Evolutionary conservation across 2,329 filamentous ascomycete genomes (phyloP).

Genomic region (Colletotrichum aenigma): DNA sequence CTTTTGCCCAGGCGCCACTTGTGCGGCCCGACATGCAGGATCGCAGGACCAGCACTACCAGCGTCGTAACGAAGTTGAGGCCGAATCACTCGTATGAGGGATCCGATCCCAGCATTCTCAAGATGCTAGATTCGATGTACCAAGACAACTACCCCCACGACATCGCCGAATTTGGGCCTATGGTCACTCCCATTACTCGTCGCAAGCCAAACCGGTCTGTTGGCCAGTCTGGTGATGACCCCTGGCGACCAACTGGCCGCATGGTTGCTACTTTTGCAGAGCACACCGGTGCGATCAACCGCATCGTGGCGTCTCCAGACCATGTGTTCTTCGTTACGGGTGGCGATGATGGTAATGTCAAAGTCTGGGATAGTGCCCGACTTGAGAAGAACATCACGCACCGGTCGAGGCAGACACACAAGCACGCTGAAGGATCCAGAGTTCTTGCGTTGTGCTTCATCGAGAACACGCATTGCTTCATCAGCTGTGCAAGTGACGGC

Average conservation of each 20-base stretch:
- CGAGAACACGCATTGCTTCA: conserved; percentile 91
- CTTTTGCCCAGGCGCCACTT: conserved; percentile 46
- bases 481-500: conserved; percentile 89
- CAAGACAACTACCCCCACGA: conserved; percentile 72
- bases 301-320: conserved; percentile 83
- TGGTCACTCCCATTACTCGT: conserved; percentile 72
- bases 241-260: conserved; percentile 84
- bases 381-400: conserved; percentile 92
- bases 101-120: conserved; percentile 71
- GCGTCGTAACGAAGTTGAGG: conserved; percentile 14
- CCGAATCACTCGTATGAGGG: conserved; percentile 83
- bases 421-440: conserved; percentile 71
- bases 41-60: conserved; percentile 25
- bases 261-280: conserved; percentile 90
- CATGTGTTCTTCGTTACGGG: conserved; percentile 94
- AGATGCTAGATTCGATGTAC: conserved; percentile 85
- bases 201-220: conserved; percentile 54
- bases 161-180: conserved; percentile 75
- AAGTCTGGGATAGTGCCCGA: conserved; percentile 89
- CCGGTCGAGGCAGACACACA: conserved; percentile 84
- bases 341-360: conserved; percentile 88
- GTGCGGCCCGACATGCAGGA: conserved; percentile 36
- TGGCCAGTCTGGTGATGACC: conserved; percentile 57
- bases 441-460: conserved; percentile 89
- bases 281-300: conserved; percentile 81